Evolutionary conservation across 352 stramenopile species (phyloP).

Genomic region (Phytopythium kandeliae): DNA sequence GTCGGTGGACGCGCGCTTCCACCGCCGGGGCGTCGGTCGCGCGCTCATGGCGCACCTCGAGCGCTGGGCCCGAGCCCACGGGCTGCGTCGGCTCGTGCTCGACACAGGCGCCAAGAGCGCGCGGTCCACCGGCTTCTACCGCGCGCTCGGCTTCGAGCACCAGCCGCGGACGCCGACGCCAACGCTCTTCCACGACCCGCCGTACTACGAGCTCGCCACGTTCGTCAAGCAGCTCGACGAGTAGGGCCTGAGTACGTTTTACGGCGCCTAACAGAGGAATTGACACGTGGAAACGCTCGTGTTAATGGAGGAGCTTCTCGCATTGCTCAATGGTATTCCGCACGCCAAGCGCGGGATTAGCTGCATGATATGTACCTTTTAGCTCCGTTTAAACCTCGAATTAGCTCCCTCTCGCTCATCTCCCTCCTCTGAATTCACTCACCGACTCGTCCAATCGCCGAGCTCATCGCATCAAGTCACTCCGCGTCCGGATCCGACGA

Average conservation of each 20-base stretch:
- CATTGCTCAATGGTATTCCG: too few species aligned
- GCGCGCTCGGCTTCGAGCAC: conserved; percentile 7
- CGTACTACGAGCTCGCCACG: conserved; percentile 15
- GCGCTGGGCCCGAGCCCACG: conserved; percentile 2
- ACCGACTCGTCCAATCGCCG: too few species aligned
- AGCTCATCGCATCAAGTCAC: too few species aligned
- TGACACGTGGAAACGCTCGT: too few species aligned
- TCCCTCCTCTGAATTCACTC: too few species aligned
- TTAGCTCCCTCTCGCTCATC: too few species aligned
- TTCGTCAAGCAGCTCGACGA: conserved; percentile 15
- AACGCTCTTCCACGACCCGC: conserved; percentile 9
- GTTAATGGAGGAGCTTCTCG: too few species aligned
- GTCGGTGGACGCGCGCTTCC: conserved; percentile 8
- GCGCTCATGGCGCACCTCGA: conserved; percentile 8
- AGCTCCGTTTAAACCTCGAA: too few species aligned
- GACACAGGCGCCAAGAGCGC: conserved; percentile 8
- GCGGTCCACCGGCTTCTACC: conserved; percentile 10
- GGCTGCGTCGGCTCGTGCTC: conserved; percentile 5
- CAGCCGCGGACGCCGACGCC: not conserved
- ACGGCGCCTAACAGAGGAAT: too few species aligned
- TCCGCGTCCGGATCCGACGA: too few species aligned
- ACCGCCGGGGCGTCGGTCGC: conserved; percentile 8
- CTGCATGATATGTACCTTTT: too few species aligned
- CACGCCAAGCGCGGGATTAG: too few species aligned
- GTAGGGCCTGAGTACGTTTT: not conserved